phyloP scores from a whole-genome alignment of 164 flowering plant genomes.

The Vitis riparia region DNA sequence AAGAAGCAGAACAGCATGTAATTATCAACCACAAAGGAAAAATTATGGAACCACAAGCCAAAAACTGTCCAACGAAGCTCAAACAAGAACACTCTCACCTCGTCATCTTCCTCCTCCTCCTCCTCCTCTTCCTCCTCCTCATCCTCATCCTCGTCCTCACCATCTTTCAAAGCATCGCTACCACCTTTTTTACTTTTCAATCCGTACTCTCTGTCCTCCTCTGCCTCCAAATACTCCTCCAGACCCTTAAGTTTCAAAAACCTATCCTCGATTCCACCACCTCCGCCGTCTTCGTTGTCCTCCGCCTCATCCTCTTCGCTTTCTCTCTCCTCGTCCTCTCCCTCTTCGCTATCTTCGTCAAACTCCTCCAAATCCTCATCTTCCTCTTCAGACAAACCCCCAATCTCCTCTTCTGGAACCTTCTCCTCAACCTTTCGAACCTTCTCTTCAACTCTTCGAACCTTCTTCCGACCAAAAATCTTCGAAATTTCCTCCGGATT shows the following conservation, averaged over 20 bases:
- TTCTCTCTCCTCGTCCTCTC: constrained; percentile 18
- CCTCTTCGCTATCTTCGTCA: constrained; percentile 12
- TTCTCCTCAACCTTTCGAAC: neutral
- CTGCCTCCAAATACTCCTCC: constrained; percentile 69
- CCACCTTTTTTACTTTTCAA: constrained; percentile 9
- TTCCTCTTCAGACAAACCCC: constrained; percentile 18
- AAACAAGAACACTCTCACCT: constrained; percentile 29
- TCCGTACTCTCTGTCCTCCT: constrained; percentile 70
- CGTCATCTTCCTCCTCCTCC: constrained; percentile 29
- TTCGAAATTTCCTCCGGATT: constrained; percentile 47
- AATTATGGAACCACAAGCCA: no score
- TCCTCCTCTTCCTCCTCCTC: constrained; percentile 17
- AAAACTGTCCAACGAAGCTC: neutral
- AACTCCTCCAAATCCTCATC: constrained; percentile 8
- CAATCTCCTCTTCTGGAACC: constrained; percentile 1
- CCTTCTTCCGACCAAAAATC: constrained; percentile 22
- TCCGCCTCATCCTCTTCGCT: constrained; percentile 20
- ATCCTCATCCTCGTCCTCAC: constrained; percentile 39
- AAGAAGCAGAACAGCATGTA: no score
- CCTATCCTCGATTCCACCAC: constrained; percentile 60
- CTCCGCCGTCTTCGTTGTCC: constrained; percentile 19
- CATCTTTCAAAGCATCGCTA: constrained; percentile 20
- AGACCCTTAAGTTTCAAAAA: constrained; percentile 77
- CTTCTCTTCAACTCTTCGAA: neutral
- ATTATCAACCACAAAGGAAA: no score